Evolutionary conservation across 2,329 filamentous ascomycete genomes (phyloP).

Genomic region (Aspergillus sp.): DNA sequence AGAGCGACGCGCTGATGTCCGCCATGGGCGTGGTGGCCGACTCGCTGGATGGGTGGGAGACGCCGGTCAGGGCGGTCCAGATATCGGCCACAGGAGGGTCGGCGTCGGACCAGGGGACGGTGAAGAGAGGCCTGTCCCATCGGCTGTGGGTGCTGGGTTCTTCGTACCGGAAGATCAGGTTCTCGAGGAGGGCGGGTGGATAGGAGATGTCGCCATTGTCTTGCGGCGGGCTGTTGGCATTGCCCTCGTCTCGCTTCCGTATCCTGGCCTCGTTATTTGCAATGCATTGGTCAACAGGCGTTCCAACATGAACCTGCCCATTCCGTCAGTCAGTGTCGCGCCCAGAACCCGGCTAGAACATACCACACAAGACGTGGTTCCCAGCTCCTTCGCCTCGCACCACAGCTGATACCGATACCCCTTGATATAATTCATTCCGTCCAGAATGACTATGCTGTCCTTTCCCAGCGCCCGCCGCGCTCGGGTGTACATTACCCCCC

Average conservation of each 20-base stretch:
- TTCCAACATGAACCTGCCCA: slow-evolving; percentile 48
- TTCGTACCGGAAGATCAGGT: slow-evolving; percentile 57
- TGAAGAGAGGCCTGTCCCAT: slow-evolving; percentile 59
- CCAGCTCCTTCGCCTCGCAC: slow-evolving; percentile 56
- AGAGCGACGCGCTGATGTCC: slow-evolving; percentile 10
- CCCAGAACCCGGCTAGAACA: slow-evolving; percentile 13
- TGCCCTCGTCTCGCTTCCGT: slow-evolving; percentile 8
- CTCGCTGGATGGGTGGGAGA: slow-evolving; percentile 19
- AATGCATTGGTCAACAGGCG: slow-evolving; percentile 46
- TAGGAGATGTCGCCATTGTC: slow-evolving; percentile 33
- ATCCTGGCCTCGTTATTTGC: slow-evolving; percentile 42
- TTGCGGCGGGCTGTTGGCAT: slow-evolving; percentile 1
- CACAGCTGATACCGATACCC: slow-evolving; percentile 58
- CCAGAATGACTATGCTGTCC: slow-evolving; percentile 53
- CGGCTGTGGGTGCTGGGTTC: slow-evolving; percentile 57
- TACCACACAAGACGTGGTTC: slow-evolving; percentile 54
- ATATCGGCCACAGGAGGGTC: slow-evolving; percentile 50
- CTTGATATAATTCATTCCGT: slow-evolving; percentile 61
- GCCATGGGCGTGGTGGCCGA: slow-evolving; percentile 8
- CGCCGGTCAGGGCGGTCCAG: slow-evolving; percentile 47
- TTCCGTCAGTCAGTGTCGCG: not conserved
- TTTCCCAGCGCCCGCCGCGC: slow-evolving; percentile 50
- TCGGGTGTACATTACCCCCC: slow-evolving; percentile 52
- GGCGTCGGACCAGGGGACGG: slow-evolving; percentile 48
- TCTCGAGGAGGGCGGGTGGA: slow-evolving; percentile 49